phyloP scores from a whole-genome alignment of 805 yeast genomes.

The Ogataea degrootiae region DNA sequence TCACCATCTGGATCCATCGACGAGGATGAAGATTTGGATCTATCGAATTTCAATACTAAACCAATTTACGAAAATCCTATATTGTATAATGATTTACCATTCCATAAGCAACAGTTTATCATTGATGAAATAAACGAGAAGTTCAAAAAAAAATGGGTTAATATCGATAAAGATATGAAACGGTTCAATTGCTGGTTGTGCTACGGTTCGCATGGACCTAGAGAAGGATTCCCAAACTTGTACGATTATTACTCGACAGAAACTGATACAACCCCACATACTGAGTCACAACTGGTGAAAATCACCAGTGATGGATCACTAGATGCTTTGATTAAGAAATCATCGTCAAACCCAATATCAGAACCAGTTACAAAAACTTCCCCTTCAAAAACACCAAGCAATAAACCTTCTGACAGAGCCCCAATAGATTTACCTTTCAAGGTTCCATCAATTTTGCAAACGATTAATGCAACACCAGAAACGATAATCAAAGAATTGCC shows the following conservation, averaged over 20 bases:
- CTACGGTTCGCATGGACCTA: constrained; percentile 69
- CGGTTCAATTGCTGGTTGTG: constrained; percentile 55
- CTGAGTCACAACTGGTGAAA: not conserved
- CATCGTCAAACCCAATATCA: not conserved
- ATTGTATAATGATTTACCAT: constrained; percentile 30
- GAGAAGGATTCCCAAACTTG: constrained; percentile 48
- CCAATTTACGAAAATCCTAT: constrained; percentile 29
- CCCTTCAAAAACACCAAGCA: not conserved
- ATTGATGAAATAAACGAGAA: constrained; percentile 43
- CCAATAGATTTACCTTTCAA: constrained; percentile 63
- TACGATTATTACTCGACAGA: constrained; percentile 31
- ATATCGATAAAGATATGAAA: constrained; percentile 44
- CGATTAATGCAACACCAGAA: constrained; percentile 26
- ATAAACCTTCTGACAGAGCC: not conserved
- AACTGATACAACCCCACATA: no score
- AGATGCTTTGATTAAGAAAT: constrained; percentile 11
- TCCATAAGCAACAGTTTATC: constrained; percentile 53
- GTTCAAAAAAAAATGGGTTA: constrained; percentile 52
- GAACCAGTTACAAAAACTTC: not conserved
- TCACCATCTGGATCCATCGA: constrained; percentile 25
- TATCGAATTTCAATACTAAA: constrained; percentile 29
- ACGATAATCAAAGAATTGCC: constrained; percentile 32
- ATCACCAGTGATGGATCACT: not conserved
- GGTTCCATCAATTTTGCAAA: constrained; percentile 32
- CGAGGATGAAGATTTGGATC: constrained; percentile 29